Conservation (phyloP, 805 yeast species). For the Candida orba region DNA sequence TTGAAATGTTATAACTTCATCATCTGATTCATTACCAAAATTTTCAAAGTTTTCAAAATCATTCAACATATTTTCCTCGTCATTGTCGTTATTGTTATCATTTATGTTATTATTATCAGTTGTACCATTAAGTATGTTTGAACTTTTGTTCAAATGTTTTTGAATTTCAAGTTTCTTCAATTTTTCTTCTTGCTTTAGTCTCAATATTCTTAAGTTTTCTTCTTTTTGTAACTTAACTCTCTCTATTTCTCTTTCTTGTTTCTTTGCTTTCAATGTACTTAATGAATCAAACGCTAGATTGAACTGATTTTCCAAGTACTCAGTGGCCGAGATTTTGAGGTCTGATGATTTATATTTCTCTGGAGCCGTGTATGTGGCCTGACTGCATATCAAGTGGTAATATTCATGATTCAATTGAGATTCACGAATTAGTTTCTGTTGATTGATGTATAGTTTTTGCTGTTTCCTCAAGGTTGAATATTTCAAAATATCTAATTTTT, state of each 20-base stretch:
- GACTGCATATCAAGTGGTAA: constrained; percentile 2
- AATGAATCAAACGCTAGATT: constrained; percentile 26
- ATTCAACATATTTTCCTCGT: constrained; percentile 14
- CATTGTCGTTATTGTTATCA: neutral
- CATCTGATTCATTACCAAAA: constrained; percentile 23
- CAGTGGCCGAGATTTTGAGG: constrained; percentile 16
- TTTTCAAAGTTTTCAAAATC: constrained; percentile 28
- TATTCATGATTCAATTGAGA: constrained; percentile 10
- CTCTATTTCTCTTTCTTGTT: constrained; percentile 24
- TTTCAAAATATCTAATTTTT: constrained; percentile 46
- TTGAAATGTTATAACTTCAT: constrained; percentile 13
- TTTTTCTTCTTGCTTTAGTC: constrained; percentile 1
- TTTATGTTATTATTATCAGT: neutral
- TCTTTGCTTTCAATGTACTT: constrained; percentile 27
- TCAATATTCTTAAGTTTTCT: constrained; percentile 9
- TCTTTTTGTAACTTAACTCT: constrained; percentile 12
- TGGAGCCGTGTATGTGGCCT: constrained; percentile 11
- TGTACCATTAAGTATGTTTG: neutral
- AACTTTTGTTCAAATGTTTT: neutral
- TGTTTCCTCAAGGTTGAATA: constrained; percentile 45
- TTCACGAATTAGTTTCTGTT: constrained; percentile 7
- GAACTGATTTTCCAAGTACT: constrained; percentile 27
- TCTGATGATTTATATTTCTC: constrained; percentile 1
- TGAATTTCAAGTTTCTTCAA: neutral
- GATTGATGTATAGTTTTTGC: constrained; percentile 28